Evolutionary conservation across 345 rosid genomes (phyloP).

Genomic region (Brassica napus): Da-Ae NC_063438.1:28798001-28798500

Average conservation of each 20-base stretch:
- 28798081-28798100: constrained; percentile 88
- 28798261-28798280: constrained; percentile 21
- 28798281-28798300: background rate
- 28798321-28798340: constrained; percentile 39
- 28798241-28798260: constrained; percentile 8
- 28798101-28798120: constrained; percentile 70
- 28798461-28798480: constrained; percentile 68
- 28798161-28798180: constrained; percentile 69
- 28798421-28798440: constrained; percentile 72
- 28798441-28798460: constrained; percentile 68
- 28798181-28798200: constrained; percentile 76
- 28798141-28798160: constrained; percentile 76
- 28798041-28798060: background rate
- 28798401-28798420: constrained; percentile 75
- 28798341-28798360: constrained; percentile 32
- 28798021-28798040: constrained; percentile 3
- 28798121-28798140: constrained; percentile 82
- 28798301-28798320: constrained; percentile 9
- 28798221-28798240: constrained; percentile 49
- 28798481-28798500: constrained; percentile 65
- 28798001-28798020: background rate
- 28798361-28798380: constrained; percentile 36
- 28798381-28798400: constrained; percentile 59
- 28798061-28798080: constrained; percentile 88
- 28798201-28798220: constrained; percentile 53